phyloP scores from a whole-genome alignment of 2,329 filamentous ascomycete genomes.

The Metarhizium humberi region DNA sequence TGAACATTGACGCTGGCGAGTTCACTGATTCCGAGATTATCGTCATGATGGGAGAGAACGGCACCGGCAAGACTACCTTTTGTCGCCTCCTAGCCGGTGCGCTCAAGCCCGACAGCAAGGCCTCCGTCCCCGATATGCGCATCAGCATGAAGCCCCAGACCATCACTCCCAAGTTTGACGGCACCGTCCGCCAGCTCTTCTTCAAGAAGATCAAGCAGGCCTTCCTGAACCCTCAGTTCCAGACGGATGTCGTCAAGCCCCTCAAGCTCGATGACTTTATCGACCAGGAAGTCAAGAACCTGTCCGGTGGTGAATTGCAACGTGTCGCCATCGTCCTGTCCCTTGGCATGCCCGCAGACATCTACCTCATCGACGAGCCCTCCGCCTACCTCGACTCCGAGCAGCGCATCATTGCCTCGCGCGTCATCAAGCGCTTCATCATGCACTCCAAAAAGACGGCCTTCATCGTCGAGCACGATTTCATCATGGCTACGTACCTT shows the following conservation, averaged over 20 bases:
- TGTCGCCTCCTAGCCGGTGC: slow-evolving; percentile 92
- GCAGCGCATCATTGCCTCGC: slow-evolving; percentile 93
- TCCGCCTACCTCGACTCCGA: slow-evolving; percentile 97
- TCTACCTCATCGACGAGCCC: slow-evolving; percentile 97
- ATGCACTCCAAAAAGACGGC: slow-evolving; percentile 99
- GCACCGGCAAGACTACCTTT: slow-evolving; percentile 98
- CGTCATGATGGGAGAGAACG: slow-evolving; percentile 99
- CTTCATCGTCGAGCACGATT: slow-evolving; percentile 99
- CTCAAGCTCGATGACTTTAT: slow-evolving; percentile 98
- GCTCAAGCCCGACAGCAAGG: slow-evolving; percentile 75
- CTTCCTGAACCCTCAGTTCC: slow-evolving; percentile 95
- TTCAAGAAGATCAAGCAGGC: slow-evolving; percentile 99
- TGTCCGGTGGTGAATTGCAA: slow-evolving; percentile 98
- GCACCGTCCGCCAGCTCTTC: slow-evolving; percentile 94
- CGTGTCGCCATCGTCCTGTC: slow-evolving; percentile 96
- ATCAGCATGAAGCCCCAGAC: slow-evolving; percentile 99
- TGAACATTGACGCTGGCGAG: slow-evolving; percentile 69
- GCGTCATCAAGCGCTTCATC: slow-evolving; percentile 99
- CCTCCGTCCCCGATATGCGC: slow-evolving; percentile 82
- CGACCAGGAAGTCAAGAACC: slow-evolving; percentile 97
- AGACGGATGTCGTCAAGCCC: slow-evolving; percentile 99
- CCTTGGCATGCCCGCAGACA: slow-evolving; percentile 92
- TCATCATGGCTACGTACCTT: slow-evolving; percentile 79
- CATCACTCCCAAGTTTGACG: slow-evolving; percentile 96
- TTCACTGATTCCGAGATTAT: slow-evolving; percentile 99